Evolutionary conservation across 768 basidiomycete genomes (phyloP).

Genomic region (Neoboletus subvelutipes): DNA sequence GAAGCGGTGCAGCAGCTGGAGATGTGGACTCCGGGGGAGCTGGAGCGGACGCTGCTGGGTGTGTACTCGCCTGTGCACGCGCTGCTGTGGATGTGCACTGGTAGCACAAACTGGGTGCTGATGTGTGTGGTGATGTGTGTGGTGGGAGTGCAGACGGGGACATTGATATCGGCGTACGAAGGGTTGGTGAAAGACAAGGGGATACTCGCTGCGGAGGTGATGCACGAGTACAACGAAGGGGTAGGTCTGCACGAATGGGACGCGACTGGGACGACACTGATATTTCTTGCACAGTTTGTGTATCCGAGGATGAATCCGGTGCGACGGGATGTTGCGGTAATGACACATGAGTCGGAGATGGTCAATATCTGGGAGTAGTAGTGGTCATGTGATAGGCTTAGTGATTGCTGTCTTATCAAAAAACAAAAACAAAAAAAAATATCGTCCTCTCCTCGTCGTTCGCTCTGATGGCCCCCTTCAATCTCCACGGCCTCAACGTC

Average conservation of each 20-base stretch:
- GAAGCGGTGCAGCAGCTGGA: conserved; percentile 73
- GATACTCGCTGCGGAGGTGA: conserved; percentile 74
- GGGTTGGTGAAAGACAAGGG: conserved; percentile 70
- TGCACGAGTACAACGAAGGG: conserved; percentile 81
- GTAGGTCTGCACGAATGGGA: conserved; percentile 41
- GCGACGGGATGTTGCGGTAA: conserved; percentile 74
- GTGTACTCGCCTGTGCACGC: conserved; percentile 80
- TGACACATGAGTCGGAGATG: conserved; percentile 84
- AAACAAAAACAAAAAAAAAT: no score
- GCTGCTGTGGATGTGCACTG: conserved; percentile 70
- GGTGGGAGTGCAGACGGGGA: conserved; percentile 61
- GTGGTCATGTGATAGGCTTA: conserved; percentile 13
- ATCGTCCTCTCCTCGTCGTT: neutral
- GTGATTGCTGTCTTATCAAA: conserved; percentile 11
- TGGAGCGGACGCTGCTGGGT: conserved; percentile 67
- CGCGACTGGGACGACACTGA: neutral
- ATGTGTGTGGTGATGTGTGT: conserved; percentile 67
- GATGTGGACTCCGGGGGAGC: conserved; percentile 73
- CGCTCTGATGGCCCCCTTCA: conserved; percentile 53
- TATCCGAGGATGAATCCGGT: conserved; percentile 78
- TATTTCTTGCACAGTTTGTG: conserved; percentile 60
- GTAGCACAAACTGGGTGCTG: conserved; percentile 73
- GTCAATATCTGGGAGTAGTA: conserved; percentile 14
- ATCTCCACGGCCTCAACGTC: conserved; percentile 79
- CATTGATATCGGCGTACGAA: conserved; percentile 44